Evolutionary conservation across 768 basidiomycete species (phyloP).

Genomic region (Suillus sp.): DNA sequence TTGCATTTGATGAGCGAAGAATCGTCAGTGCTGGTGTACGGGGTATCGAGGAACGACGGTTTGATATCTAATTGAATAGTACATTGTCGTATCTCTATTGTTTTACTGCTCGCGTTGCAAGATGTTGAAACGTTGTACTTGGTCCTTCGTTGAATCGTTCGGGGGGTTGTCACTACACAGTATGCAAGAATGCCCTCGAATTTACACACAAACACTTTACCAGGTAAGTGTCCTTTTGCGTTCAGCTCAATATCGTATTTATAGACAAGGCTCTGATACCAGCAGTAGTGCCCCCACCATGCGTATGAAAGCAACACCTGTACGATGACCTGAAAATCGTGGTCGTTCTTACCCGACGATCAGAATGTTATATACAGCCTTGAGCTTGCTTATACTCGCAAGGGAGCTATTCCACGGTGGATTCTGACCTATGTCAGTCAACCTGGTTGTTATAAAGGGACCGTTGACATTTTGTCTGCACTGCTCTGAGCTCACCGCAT

Average conservation of each 20-base stretch:
- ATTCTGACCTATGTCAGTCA: constrained; percentile 26
- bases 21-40: constrained; percentile 52
- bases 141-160: too few relatives aligned
- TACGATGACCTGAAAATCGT: constrained; percentile 19
- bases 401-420: constrained; percentile 24
- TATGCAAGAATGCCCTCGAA: too few relatives aligned
- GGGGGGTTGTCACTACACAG: too few relatives aligned
- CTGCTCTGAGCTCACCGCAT: constrained; percentile 31
- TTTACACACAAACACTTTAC: neutral
- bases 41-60: constrained; percentile 37
- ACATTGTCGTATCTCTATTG: neutral
- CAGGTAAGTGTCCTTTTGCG: too few relatives aligned
- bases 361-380: constrained; percentile 21
- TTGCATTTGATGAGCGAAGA: constrained; percentile 75
- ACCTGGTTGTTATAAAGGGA: constrained; percentile 30
- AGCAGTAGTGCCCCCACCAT: too few relatives aligned
- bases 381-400: neutral
- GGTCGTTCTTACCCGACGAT: constrained; percentile 30
- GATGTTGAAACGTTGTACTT: too few relatives aligned
- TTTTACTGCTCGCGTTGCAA: neutral
- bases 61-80: constrained; percentile 30
- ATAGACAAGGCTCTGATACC: too few relatives aligned
- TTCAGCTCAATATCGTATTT: too few relatives aligned
- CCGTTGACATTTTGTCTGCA: constrained; percentile 32
- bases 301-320: neutral